Evolutionary conservation across 1,284 basidiomycete genomes (phyloP), one percentile per base, ranked within the genome.

Genomic region (Tranzscheliella williamsii): DNA sequence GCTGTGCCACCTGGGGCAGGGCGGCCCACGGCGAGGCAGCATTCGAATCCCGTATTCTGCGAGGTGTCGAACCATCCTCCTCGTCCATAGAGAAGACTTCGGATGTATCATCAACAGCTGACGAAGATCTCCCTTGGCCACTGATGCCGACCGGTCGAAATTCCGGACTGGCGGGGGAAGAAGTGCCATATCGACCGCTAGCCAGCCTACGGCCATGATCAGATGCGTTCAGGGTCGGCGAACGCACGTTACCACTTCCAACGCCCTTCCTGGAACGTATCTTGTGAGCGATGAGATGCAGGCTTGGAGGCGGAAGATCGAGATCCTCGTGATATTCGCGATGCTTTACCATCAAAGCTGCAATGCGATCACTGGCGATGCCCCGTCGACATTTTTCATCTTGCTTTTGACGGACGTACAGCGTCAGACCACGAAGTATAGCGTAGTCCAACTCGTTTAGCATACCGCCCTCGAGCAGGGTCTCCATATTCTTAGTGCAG

Each of bases 401-500:
- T 78, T 98, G 94, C 37, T 84, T 81, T 6, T 76, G 54, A 21
- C 83, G 82, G 4, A 88, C 81, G 52, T 85, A 88, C 1, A 75
- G 72, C 0, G 86, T 82, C 4, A 98, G 83, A 44, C 87, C 84
- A 35, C 83, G 83, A 49, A 95, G 79, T 24, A 91, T 83, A 24
- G 84, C 82, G 18, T 81, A 76, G 4, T 87, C 82, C 37, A 96
- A 83, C 38, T 81, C 79, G 62, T 89, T 88, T 18, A 98, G 83
- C 67, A 91, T 84, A 4, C 85, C 84, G 23, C 82, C 83, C 75
- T 96, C 91, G 18, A 98, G 83, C 43, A 96, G 83, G 0, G 87
- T 86, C 77, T 98, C 95, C 81, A 96, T 82, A 72, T 90, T 92
- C 49, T 85, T 84, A 2, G 85, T 81, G 65, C 93, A 87, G 78